Evolutionary conservation across 768 basidiomycete genomes (phyloP).

Genomic region (Lactarius akahatsu): DNA sequence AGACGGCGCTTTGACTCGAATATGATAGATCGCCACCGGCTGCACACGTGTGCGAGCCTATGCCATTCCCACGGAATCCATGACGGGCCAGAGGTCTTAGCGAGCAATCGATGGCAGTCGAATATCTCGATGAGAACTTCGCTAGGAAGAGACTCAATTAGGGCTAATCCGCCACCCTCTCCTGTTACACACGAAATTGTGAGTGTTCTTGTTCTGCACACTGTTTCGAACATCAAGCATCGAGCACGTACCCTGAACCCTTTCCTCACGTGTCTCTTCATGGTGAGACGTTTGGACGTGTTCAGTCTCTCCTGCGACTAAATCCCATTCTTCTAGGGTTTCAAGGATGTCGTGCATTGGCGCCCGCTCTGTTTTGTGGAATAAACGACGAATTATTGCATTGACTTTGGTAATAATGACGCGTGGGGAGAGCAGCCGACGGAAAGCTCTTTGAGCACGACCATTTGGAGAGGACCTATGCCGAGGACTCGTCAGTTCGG

Average conservation of each 20-base stretch:
- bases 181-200: not conserved
- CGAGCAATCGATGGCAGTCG: not conserved
- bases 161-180: not conserved
- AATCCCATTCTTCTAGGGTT: not conserved
- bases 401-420: not conserved
- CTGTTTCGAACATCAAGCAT: not conserved
- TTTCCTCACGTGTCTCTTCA: not conserved
- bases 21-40: conserved; percentile 9
- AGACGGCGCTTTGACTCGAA: conserved; percentile 13
- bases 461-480: not conserved
- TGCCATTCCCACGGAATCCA: conserved; percentile 16
- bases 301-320: not conserved
- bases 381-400: not conserved
- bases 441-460: not conserved
- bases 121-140: conserved; percentile 19
- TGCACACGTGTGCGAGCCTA: conserved; percentile 17
- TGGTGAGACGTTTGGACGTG: not conserved
- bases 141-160: conserved; percentile 7
- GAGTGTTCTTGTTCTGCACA: too few relatives aligned
- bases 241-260: not conserved
- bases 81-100: not conserved
- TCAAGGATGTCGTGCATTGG: not conserved
- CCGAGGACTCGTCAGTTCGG: not conserved
- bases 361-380: not conserved
- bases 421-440: not conserved